Evolutionary conservation across 805 yeast genomes (phyloP).

Genomic region (Ogataea populi-albae): DNA sequence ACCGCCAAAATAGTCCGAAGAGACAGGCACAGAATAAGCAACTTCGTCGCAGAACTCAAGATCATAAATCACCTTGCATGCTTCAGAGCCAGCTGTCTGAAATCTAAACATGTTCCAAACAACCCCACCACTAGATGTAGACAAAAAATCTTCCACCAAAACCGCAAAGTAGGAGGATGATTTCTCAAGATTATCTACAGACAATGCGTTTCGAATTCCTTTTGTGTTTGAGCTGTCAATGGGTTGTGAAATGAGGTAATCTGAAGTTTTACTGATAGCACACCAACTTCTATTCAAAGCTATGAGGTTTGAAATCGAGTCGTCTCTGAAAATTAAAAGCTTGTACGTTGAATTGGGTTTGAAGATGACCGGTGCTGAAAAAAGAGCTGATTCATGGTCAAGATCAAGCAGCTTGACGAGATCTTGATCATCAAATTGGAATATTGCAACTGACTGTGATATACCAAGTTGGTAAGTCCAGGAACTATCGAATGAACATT

Average conservation of each 20-base stretch:
- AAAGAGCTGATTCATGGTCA: slow-evolving; percentile 63
- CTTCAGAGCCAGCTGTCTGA: slow-evolving; percentile 47
- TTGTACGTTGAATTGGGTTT: slow-evolving; percentile 4
- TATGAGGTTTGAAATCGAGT: background rate
- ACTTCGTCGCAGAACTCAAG: slow-evolving; percentile 76
- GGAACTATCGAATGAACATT: slow-evolving; percentile 12
- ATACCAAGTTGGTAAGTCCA: slow-evolving; percentile 70
- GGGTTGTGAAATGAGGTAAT: slow-evolving; percentile 10
- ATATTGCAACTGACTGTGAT: slow-evolving; percentile 56
- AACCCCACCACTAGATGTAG: slow-evolving; percentile 52
- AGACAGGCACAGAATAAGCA: slow-evolving; percentile 81
- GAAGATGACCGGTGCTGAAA: slow-evolving; percentile 26
- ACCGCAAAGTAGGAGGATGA: slow-evolving; percentile 65
- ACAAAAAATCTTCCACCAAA: slow-evolving; percentile 46
- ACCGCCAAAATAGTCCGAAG: slow-evolving; percentile 25
- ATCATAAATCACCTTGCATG: slow-evolving; percentile 73
- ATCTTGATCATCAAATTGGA: slow-evolving; percentile 62
- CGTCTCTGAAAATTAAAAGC: slow-evolving; percentile 15
- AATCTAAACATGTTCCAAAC: slow-evolving; percentile 57
- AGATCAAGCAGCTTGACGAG: slow-evolving; percentile 63
- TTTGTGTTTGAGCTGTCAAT: slow-evolving; percentile 2
- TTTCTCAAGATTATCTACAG: slow-evolving; percentile 55
- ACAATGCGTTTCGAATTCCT: slow-evolving; percentile 46
- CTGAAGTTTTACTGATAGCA: slow-evolving; percentile 2
- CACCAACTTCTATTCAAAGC: slow-evolving; percentile 3